Evolutionary conservation across 2,329 filamentous ascomycete genomes (phyloP).

Genomic region (Aspergillus fumigatus): DNA sequence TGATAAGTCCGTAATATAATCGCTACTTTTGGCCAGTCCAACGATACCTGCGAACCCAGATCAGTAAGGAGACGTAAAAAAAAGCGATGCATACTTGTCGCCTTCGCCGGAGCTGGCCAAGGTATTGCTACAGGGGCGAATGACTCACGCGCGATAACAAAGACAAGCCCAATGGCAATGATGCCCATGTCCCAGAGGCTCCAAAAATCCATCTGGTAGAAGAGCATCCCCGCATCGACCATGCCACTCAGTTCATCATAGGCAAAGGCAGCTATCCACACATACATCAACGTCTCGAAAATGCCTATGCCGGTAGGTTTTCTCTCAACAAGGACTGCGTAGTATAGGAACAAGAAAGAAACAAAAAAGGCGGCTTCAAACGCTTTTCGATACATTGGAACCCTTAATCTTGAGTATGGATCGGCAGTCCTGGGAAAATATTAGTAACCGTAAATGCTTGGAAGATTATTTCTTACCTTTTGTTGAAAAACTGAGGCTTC

Average conservation of each 20-base stretch:
- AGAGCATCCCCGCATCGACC: conserved; percentile 78
- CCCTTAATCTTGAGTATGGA: conserved; percentile 69
- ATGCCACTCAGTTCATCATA: conserved; percentile 86
- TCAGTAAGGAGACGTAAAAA: conserved; percentile 2
- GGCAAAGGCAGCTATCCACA: conserved; percentile 83
- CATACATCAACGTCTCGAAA: conserved; percentile 68
- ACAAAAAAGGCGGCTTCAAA: conserved; percentile 81
- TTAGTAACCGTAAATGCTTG: conserved; percentile 3
- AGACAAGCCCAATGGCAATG: conserved; percentile 66
- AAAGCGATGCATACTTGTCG: not conserved
- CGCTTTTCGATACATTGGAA: conserved; percentile 77
- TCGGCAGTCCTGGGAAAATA: conserved; percentile 52
- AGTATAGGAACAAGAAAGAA: conserved; percentile 74
- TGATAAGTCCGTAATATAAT: conserved; percentile 65
- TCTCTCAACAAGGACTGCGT: conserved; percentile 74
- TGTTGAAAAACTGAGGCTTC: conserved; percentile 71
- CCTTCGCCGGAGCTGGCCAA: conserved; percentile 3
- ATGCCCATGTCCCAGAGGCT: conserved; percentile 70
- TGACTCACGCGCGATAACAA: conserved; percentile 65
- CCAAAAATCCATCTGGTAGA: conserved; percentile 82
- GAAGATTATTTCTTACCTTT: conserved; percentile 29
- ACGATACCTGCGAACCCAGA: conserved; percentile 51
- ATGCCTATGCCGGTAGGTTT: conserved; percentile 62
- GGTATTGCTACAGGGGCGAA: not conserved
- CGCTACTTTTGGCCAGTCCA: conserved; percentile 59